Percentiles rank a stretch among this genome's conserved stretches.
Conservation (phyloP, 106 monocot species). For the Dendrobium officinale region DNA sequence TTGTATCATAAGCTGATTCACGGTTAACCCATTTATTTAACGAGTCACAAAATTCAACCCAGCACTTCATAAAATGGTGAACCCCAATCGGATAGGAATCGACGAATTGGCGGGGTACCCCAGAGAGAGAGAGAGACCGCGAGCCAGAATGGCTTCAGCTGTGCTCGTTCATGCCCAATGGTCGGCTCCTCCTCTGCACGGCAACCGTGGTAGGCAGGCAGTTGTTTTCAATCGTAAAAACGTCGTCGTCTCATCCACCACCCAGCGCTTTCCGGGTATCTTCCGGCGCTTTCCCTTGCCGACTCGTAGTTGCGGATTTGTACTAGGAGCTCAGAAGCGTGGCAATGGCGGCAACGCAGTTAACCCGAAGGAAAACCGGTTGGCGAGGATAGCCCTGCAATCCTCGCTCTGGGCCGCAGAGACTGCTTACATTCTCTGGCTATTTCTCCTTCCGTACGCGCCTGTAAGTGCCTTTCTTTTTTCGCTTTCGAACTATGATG, state of each 20-base stretch:
- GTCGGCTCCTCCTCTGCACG: background rate
- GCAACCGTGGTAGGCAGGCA: background rate
- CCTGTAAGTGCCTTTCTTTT: conserved; percentile 26
- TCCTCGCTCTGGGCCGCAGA: conserved; percentile 65
- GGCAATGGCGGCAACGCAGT: background rate
- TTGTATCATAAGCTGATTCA: too few relatives aligned
- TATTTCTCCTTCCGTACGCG: conserved; percentile 91
- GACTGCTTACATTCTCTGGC: conserved; percentile 73
- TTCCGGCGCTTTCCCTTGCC: background rate
- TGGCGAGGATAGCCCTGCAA: conserved; percentile 20
- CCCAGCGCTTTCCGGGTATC: too few relatives aligned
- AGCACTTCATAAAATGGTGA: too few relatives aligned
- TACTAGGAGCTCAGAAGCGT: background rate
- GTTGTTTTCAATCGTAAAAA: background rate
- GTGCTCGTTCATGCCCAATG: background rate
- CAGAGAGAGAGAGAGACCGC: too few relatives aligned
- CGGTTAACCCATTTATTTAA: too few relatives aligned
- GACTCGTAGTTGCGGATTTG: background rate
- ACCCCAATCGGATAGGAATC: too few relatives aligned
- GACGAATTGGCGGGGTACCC: too few relatives aligned
- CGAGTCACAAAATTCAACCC: too few relatives aligned
- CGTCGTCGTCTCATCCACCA: background rate
- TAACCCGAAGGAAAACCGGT: background rate
- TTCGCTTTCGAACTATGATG: background rate
- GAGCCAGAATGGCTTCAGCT: background rate